Evolutionary conservation across 2,329 filamentous ascomycete genomes (phyloP), one percentile per base, ranked within the genome.

Genomic region (Apiospora hydei): DNA sequence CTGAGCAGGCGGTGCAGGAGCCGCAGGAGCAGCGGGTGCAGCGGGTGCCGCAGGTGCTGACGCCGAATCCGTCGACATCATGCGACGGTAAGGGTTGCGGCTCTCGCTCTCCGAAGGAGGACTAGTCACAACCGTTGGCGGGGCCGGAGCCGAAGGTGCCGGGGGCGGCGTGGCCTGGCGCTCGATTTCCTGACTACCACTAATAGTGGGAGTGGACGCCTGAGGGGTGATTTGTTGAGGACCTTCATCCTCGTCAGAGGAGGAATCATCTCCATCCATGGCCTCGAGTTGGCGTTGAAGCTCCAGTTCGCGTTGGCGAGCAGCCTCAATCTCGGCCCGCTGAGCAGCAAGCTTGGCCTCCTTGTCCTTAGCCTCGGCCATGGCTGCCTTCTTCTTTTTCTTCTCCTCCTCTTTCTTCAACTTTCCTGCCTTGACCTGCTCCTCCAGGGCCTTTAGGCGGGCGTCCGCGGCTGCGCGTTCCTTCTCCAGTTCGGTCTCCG

Each of bases 361-460:
- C 80, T 97, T 95, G 77, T 98, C 94, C 82, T 94, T 96, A 10
- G 95, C 90, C 76, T 96, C 94, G 69, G 93, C 93, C 78, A 93
- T 87, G 13, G 95, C 95, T 30, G 94, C 96, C 84, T 98, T 95
- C 86, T 95, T 96, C 77, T 90, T 92, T 74, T 92, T 94, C 86
- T 97, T 98, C 84, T 98, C 96, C 82, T 99, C 96, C 76, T 97
- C 93, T 83, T 98, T 98, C 87, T 94, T 96, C 70, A 98, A 85
- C 85, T 98, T 99, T 78, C 95, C 94, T 80, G 95, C 94, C 74
- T 92, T 92, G 70, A 98, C 95, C 82, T 98, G 95, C 81, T 98
- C 95, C 82, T 99, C 95, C 11, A 99, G 89, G 21, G 94, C 95
- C 80, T 91, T 94, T 34, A 98, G 88, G 69, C 95, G 94, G 74